A percentile compares a stretch with the other conserved stretches of the same genome.
phyloP scores from a whole-genome alignment of 2,329 filamentous ascomycete species.

The Aspergillus ruber region DNA sequence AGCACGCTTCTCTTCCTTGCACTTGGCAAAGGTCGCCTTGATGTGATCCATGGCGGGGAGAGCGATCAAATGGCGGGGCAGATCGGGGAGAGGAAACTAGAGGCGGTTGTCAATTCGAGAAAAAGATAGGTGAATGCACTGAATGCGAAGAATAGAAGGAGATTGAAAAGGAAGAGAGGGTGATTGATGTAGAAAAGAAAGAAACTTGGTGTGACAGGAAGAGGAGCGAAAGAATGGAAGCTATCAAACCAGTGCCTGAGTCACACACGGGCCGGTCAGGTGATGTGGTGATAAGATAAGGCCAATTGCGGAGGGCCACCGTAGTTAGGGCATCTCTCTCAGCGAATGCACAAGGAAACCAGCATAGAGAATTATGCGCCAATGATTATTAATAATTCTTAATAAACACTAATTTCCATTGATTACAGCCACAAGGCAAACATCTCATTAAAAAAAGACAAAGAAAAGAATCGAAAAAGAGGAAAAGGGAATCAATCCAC shows the following conservation, averaged over 20 bases:
- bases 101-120: not conserved
- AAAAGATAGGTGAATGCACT: not conserved
- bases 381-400: not conserved
- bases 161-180: not conserved
- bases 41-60: slow-evolving; percentile 45
- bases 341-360: not conserved
- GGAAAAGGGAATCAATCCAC: slow-evolving; percentile 1
- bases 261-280: slow-evolving; percentile 11
- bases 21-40: slow-evolving; percentile 51
- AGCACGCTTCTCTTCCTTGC: slow-evolving; percentile 56
- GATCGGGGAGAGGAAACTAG: not conserved
- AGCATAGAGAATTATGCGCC: not conserved
- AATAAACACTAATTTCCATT: not conserved
- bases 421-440: not conserved
- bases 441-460: slow-evolving; percentile 4
- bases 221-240: not conserved
- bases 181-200: slow-evolving; percentile 1
- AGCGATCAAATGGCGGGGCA: slow-evolving; percentile 2
- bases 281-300: slow-evolving; percentile 20
- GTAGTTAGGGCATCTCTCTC: slow-evolving; percentile 1
- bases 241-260: slow-evolving; percentile 5
- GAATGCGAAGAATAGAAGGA: not conserved
- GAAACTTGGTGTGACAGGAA: not conserved
- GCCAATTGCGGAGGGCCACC: not conserved
- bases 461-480: not conserved